phyloP scores from a whole-genome alignment of 2,329 filamentous ascomycete genomes.

The Fusarium luffae region DNA sequence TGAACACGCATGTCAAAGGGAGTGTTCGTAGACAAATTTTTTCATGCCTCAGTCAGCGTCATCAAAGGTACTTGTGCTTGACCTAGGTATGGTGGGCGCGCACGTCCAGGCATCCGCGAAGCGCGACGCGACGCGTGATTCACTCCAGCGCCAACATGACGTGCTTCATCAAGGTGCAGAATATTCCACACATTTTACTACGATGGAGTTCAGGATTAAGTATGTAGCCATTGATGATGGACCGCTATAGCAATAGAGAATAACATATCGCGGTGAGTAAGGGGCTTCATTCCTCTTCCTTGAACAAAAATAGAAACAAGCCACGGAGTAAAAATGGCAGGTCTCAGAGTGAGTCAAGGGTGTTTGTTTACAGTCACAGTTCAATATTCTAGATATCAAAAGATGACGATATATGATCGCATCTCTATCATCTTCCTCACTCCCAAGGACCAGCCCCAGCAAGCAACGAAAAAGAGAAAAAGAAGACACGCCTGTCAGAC shows the following conservation, averaged over 20 bases:
- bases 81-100: background rate
- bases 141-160: no score
- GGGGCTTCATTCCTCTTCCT: conserved; percentile 67
- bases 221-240: conserved; percentile 74
- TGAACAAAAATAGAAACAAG: conserved; percentile 80
- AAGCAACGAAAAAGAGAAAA: conserved; percentile 67
- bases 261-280: conserved; percentile 77
- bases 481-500: conserved; percentile 79
- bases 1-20: background rate
- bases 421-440: conserved; percentile 61
- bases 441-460: conserved; percentile 57
- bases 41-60: background rate
- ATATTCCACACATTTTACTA: background rate
- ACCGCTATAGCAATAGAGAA: conserved; percentile 71
- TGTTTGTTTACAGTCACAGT: conserved; percentile 4
- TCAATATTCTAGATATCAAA: background rate
- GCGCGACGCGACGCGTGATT: no score
- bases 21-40: background rate
- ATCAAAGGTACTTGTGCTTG: background rate
- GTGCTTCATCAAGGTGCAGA: background rate
- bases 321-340: conserved; percentile 72
- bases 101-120: background rate
- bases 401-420: background rate
- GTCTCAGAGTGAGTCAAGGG: conserved; percentile 86
- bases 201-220: background rate